A percentile compares a stretch with the other conserved stretches of the same genome.
Evolutionary conservation across 2,329 filamentous ascomycete species (phyloP).

Genomic region (Trichoderma aggressivum): DNA sequence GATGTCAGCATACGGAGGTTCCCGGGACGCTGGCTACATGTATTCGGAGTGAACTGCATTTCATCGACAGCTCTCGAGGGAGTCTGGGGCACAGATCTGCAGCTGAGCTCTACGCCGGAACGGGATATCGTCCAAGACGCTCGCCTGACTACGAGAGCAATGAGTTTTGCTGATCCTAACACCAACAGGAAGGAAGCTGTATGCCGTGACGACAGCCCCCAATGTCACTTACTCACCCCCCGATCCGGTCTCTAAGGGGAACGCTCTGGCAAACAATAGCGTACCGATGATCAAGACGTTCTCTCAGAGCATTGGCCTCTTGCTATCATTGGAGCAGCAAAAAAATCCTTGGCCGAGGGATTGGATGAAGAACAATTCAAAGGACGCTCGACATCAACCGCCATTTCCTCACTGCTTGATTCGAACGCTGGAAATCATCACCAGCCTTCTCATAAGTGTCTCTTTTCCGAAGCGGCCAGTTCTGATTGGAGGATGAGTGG

Average conservation of each 20-base stretch:
- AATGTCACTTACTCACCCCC: neutral
- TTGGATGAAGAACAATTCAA: constrained; percentile 13
- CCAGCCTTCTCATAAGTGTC: constrained; percentile 19
- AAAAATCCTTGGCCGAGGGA: neutral
- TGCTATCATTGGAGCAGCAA: constrained; percentile 19
- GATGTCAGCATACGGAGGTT: constrained; percentile 26
- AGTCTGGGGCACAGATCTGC: constrained; percentile 39
- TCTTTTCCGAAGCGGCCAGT: constrained; percentile 18
- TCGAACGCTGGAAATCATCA: constrained; percentile 17
- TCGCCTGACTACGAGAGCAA: neutral
- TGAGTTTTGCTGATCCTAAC: neutral
- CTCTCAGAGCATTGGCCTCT: constrained; percentile 37
- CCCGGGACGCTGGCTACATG: constrained; percentile 33
- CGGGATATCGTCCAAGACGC: constrained; percentile 21
- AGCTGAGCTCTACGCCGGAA: constrained; percentile 27
- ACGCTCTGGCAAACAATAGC: constrained; percentile 35
- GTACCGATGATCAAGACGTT: constrained; percentile 40
- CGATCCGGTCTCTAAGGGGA: constrained; percentile 39
- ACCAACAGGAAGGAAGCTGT: neutral
- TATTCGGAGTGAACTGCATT: constrained; percentile 23
- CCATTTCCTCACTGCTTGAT: constrained; percentile 21
- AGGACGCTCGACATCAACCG: constrained; percentile 11
- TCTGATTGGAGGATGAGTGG: neutral
- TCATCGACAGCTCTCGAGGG: constrained; percentile 32
- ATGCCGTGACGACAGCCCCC: neutral